These are phyloP conservation scores for Sclerotinia sclerotiorum DNA, from an alignment of 2,329 filamentous ascomycete genomes.

Conservation along the genomic window DNA sequence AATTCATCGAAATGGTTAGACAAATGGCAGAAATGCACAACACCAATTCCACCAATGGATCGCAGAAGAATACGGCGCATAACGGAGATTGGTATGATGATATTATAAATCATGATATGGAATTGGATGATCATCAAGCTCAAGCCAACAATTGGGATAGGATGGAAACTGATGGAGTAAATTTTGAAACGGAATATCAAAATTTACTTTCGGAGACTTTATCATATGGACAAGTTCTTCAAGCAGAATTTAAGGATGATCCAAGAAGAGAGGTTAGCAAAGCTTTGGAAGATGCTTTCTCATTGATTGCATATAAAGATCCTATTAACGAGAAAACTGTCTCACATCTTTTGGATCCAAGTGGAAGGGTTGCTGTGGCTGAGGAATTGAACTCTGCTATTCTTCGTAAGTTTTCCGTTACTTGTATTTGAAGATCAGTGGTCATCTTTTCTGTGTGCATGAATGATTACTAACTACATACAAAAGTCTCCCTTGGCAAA, in stretches of 20 bases:
- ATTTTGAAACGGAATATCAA: slow-evolving; percentile 35
- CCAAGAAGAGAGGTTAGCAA: slow-evolving; percentile 67
- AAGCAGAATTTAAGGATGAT: slow-evolving; percentile 74
- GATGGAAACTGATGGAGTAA: slow-evolving; percentile 53
- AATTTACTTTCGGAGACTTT: slow-evolving; percentile 68
- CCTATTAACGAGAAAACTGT: slow-evolving; percentile 73
- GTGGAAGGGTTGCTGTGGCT: slow-evolving; percentile 74
- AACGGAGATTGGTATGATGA: slow-evolving; percentile 43
- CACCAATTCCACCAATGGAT: slow-evolving; percentile 32
- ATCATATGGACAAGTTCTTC: slow-evolving; percentile 75
- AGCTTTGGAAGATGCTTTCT: slow-evolving; percentile 80
- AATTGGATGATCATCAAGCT: slow-evolving; percentile 53
- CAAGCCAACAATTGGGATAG: slow-evolving; percentile 47
- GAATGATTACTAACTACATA: slow-evolving; percentile 27
- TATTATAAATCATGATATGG: slow-evolving; percentile 47
- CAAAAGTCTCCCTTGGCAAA: slow-evolving; percentile 80
- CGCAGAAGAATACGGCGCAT: slow-evolving; percentile 44
- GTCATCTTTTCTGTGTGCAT: background rate
- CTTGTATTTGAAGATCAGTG: background rate
- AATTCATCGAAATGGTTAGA: slow-evolving; percentile 93
- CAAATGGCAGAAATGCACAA: slow-evolving; percentile 64
- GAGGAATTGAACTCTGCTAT: slow-evolving; percentile 95
- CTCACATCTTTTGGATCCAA: slow-evolving; percentile 73
- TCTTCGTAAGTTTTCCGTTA: slow-evolving; percentile 50
- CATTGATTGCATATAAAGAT: slow-evolving; percentile 82